Evolutionary conservation across 306 rosid species (phyloP).

Genomic region (Amphicarpaea edgeworthii): DNA sequence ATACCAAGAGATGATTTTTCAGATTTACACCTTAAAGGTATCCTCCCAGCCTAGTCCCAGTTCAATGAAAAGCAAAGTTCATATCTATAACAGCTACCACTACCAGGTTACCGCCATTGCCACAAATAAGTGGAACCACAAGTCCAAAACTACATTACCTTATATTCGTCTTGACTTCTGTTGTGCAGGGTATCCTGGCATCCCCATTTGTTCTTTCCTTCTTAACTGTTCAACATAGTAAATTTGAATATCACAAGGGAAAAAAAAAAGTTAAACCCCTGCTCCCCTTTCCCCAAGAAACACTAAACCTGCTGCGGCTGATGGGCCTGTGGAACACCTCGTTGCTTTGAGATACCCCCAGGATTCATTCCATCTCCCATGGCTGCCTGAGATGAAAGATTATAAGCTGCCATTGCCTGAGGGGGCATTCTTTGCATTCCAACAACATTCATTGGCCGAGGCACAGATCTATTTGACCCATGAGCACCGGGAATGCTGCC

Average conservation of each 20-base stretch:
- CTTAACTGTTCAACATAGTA: constrained; percentile 57
- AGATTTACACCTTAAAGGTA: neutral
- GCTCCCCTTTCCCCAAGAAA: neutral
- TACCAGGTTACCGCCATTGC: neutral
- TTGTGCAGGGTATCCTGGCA: constrained; percentile 69
- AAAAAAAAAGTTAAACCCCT: neutral
- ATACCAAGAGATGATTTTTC: neutral
- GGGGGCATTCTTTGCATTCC: constrained; percentile 77
- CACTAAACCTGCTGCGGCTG: constrained; percentile 77
- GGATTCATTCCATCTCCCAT: constrained; percentile 82
- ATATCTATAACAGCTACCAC: constrained; percentile 18
- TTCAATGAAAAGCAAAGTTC: constrained; percentile 3
- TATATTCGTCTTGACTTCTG: constrained; percentile 71
- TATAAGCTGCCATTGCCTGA: constrained; percentile 68
- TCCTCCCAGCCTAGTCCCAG: neutral
- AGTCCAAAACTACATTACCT: constrained; percentile 46
- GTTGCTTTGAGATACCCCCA: constrained; percentile 71
- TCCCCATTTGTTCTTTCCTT: constrained; percentile 71
- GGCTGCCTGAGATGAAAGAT: constrained; percentile 72
- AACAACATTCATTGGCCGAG: constrained; percentile 65
- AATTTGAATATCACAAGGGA: constrained; percentile 15
- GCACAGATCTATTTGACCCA: constrained; percentile 58
- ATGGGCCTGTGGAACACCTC: constrained; percentile 79
- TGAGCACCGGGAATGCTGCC: constrained; percentile 71
- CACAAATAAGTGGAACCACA: neutral